Percentiles rank a stretch among this genome's conserved stretches.
Conservation (phyloP, 202 grass and related monocot species). For the Eragrostis tef region DNA sequence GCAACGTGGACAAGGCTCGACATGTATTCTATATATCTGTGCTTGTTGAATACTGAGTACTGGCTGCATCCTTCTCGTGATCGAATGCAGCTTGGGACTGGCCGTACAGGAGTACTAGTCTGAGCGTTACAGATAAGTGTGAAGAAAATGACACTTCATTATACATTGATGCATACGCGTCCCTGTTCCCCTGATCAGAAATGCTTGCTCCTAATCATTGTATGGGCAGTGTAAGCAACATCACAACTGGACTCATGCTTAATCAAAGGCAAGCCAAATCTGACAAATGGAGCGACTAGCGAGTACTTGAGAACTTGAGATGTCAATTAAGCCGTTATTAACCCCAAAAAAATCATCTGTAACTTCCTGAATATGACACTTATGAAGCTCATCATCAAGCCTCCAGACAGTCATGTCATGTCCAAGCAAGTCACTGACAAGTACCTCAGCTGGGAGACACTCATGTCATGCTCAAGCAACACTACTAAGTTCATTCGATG, state of each 20-base stretch:
- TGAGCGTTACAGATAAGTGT: constrained; percentile 28
- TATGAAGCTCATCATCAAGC: background rate
- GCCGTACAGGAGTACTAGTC: background rate
- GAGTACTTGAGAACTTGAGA: background rate
- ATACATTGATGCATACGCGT: background rate
- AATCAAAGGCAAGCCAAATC: background rate
- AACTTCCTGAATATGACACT: background rate
- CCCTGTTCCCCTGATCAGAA: background rate
- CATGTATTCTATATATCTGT: constrained; percentile 17
- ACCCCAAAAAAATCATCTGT: background rate
- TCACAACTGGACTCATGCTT: constrained; percentile 24
- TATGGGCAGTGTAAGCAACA: background rate
- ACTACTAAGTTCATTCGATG: background rate
- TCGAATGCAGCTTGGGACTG: constrained; percentile 29
- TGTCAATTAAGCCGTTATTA: background rate
- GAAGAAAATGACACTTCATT: background rate
- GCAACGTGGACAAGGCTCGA: background rate
- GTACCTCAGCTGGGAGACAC: background rate
- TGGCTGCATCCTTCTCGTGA: constrained; percentile 7
- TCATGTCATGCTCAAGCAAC: constrained; percentile 3
- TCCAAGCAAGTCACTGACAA: background rate
- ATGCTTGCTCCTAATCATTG: constrained; percentile 40
- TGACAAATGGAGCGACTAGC: constrained; percentile 10
- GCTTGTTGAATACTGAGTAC: background rate
- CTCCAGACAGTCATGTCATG: background rate